These are phyloP conservation scores for Epithele typhae DNA, from an alignment of 768 basidiomycete genomes.

Conservation along the genomic window DNA sequence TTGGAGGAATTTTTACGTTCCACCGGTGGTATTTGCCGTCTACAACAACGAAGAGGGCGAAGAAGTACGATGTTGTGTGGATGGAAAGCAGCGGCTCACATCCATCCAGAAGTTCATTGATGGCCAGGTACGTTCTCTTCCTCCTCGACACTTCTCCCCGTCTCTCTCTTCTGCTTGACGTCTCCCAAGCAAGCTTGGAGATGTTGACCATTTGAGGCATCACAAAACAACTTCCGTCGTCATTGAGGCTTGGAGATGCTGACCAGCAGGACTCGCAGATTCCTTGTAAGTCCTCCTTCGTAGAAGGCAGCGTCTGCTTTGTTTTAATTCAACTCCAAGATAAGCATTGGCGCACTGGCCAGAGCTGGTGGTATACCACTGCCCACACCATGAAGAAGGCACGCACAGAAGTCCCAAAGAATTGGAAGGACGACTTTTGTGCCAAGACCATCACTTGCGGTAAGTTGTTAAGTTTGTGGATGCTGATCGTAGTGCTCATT, in stretches of 20 bases:
- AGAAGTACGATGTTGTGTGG: slow-evolving; percentile 40
- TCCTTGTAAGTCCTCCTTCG: slow-evolving; percentile 39
- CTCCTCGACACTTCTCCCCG: neutral
- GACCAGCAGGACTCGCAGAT: slow-evolving; percentile 34
- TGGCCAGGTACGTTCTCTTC: slow-evolving; percentile 32
- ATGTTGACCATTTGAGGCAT: neutral
- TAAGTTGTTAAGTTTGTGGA: no score
- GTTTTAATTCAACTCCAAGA: slow-evolving; percentile 42
- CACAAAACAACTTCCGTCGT: neutral
- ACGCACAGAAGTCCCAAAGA: slow-evolving; percentile 49
- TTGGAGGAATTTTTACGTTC: slow-evolving; percentile 50
- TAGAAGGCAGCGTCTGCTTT: slow-evolving; percentile 18
- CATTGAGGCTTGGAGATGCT: neutral
- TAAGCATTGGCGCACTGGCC: slow-evolving; percentile 51
- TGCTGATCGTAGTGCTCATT: no score
- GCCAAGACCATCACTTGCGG: slow-evolving; percentile 64
- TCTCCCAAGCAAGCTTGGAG: neutral
- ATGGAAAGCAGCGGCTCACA: slow-evolving; percentile 51
- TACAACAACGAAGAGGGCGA: slow-evolving; percentile 37
- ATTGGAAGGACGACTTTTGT: slow-evolving; percentile 47
- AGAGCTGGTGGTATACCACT: slow-evolving; percentile 58
- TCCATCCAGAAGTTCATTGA: slow-evolving; percentile 45
- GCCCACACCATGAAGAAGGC: slow-evolving; percentile 40
- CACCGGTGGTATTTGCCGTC: slow-evolving; percentile 46
- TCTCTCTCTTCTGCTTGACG: neutral